phyloP scores from a whole-genome alignment of 2,329 filamentous ascomycete genomes.

The Scolecobasidium constrictum region DNA sequence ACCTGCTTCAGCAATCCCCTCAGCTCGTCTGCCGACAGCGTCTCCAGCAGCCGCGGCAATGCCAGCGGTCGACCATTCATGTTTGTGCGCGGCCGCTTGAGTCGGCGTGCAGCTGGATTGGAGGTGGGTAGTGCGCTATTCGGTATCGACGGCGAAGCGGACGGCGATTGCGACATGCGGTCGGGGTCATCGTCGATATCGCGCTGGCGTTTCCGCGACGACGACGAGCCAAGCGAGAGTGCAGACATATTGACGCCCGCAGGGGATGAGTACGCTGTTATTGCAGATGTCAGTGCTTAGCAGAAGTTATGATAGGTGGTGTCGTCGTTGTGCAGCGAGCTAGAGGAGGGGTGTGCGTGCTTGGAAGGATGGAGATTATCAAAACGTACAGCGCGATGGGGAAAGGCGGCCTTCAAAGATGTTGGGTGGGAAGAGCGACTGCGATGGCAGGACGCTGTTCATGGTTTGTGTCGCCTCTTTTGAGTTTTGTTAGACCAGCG shows the following conservation, averaged over 20 bases:
- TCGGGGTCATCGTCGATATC: constrained; percentile 56
- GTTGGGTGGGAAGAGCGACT: constrained; percentile 49
- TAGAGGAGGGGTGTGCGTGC: constrained; percentile 10
- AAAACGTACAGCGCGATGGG: constrained; percentile 44
- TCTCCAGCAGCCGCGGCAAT: constrained; percentile 78
- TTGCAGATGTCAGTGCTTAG: no score
- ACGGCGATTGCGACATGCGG: constrained; percentile 85
- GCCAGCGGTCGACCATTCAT: constrained; percentile 54
- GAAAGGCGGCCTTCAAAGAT: constrained; percentile 51
- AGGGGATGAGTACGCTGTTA: constrained; percentile 19
- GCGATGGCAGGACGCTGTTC: constrained; percentile 49
- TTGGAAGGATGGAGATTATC: no score
- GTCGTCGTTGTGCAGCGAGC: constrained; percentile 5
- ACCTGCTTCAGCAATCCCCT: constrained; percentile 80
- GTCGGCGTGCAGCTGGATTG: constrained; percentile 41
- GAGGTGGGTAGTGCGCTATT: constrained; percentile 50
- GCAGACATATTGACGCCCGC: constrained; percentile 23
- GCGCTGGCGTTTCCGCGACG: constrained; percentile 73
- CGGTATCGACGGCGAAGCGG: constrained; percentile 66
- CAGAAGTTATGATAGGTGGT: no score
- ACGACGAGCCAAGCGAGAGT: no score
- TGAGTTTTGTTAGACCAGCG: no score
- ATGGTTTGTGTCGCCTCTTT: no score
- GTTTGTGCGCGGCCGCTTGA: constrained; percentile 57
- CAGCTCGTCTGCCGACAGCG: constrained; percentile 74